Evolutionary conservation across 331 rosid species (phyloP), one percentile per base, ranked within the genome.

Genomic region (Ulmus americana): DNA sequence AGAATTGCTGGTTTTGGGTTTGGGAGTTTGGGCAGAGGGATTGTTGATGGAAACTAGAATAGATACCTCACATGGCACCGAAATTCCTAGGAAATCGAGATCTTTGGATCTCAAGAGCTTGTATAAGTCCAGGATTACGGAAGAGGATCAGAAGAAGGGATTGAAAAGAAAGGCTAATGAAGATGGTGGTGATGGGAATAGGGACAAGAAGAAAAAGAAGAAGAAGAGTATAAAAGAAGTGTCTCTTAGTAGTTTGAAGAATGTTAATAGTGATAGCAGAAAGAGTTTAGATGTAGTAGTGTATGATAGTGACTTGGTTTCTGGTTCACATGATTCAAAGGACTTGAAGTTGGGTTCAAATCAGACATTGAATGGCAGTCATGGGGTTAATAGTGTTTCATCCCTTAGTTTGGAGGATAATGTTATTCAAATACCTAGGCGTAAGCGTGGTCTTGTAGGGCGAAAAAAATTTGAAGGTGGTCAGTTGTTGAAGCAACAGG

Each of bases 21-120:
- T 68, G 75, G 85, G 76, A 16, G 69, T 81, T 72, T 77, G 76
- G 77, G 55, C 65, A 74, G 79, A 77, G 77, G 73, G 65, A 49
- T 71, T 79, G 86, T 87, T 82, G 80, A 94, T 94, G 97, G 99
- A 94, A 76, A 80, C 69, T 70, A 81, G 85, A 72, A 48, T 75
- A 82, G 90, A 79, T 67, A 73, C 70, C 70, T 72, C 86, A 66
- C 75, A 80, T 81, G 98, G 81, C 77, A 60, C 83, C 61, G 82
- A 56, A 72, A 76, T 76, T 69, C 85, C 85, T 18, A 79, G 81
- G 72, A 83, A 85, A 74, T 77, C 97, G 39, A 87, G 88, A 82
- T 83, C 97, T 61, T 77, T 94, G 89, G 98, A 89, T 82, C 72
- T 89, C 75, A 87, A 85, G 76, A 87, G 95, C 81, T 82, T 94